Percentiles rank a stretch among this genome's conserved stretches.
Conservation (phyloP, 208 protist genomes). For the Leishmania amazonensis region DNA sequence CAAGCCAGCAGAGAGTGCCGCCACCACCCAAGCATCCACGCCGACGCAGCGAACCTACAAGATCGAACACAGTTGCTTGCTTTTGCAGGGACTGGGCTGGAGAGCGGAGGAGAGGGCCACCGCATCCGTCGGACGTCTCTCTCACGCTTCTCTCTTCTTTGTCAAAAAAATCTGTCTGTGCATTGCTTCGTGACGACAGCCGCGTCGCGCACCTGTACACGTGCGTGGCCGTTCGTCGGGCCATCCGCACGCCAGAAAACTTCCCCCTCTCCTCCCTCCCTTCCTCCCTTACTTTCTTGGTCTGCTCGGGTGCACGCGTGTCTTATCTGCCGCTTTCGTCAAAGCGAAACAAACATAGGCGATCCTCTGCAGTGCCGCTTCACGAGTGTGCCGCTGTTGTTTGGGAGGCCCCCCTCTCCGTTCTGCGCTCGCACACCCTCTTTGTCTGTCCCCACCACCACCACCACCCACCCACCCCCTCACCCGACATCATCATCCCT, state of each 20-base stretch:
- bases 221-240: neutral
- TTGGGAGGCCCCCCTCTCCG: neutral
- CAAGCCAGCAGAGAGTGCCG: neutral
- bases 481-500: neutral
- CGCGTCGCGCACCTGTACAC: neutral
- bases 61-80: neutral
- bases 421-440: neutral
- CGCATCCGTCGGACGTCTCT: neutral
- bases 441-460: neutral
- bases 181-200: neutral
- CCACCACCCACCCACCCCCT: neutral
- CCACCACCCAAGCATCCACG: neutral
- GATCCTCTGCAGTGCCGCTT: neutral
- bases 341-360: neutral
- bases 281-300: neutral
- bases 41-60: neutral
- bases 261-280: neutral
- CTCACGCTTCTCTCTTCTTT: neutral
- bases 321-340: neutral
- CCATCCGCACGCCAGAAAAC: too few relatives aligned
- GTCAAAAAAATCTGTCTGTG: neutral
- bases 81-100: neutral
- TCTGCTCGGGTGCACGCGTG: too few relatives aligned
- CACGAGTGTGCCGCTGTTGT: neutral
- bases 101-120: too few relatives aligned